Evolutionary conservation across 108 stramenopile species (phyloP).

Genomic region (Aurantiochytrium sp.): DNA sequence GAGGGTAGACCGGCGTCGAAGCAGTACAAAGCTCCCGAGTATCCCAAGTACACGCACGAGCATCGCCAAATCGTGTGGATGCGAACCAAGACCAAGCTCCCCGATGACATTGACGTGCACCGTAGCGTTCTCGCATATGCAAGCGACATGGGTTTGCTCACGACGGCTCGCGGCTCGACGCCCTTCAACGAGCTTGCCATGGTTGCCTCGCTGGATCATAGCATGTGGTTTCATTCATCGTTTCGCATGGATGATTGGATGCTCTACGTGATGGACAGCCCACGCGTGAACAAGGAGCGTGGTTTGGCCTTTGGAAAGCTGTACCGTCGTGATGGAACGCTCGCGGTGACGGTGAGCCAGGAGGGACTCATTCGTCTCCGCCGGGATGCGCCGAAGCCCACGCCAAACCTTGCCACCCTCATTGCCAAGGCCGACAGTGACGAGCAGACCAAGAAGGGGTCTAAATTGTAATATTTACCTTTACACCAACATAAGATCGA

Average conservation of each 20-base stretch:
- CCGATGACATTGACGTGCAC: constrained; percentile 24
- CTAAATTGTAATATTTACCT: no score
- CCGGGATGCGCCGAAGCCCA: background rate
- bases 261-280: constrained; percentile 28
- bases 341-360: constrained; percentile 20
- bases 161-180: background rate
- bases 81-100: background rate
- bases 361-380: constrained; percentile 22
- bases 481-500: no score
- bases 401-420: background rate
- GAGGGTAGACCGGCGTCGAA: background rate
- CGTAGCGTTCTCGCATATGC: constrained; percentile 16
- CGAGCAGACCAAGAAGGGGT: background rate
- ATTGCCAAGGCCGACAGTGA: background rate
- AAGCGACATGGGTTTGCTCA: background rate
- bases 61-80: constrained; percentile 21
- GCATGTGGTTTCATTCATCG: constrained; percentile 26
- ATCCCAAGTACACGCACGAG: constrained; percentile 1
- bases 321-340: background rate
- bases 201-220: constrained; percentile 26
- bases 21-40: background rate
- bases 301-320: constrained; percentile 13
- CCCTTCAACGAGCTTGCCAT: background rate
- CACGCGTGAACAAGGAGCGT: background rate
- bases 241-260: constrained; percentile 30